Evolutionary conservation across 331 rosid species (phyloP), one percentile per base, ranked within the genome.

Genomic region (Rhamnella rubrinervis): DNA sequence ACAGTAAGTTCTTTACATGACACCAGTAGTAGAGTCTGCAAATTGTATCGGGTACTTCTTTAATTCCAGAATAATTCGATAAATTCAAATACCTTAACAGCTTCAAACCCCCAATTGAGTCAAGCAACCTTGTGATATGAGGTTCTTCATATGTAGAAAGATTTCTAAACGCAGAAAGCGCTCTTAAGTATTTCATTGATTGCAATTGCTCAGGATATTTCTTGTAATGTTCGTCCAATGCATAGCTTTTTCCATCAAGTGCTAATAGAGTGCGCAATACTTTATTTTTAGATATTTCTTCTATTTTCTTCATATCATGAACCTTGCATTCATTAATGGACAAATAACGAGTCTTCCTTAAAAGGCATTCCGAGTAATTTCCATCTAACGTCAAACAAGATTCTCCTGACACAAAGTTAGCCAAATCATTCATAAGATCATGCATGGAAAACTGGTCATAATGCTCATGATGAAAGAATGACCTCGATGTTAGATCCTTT

Each of bases 371-470:
- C 35, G 61, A 41, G 51, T 26, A 1, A 8, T 47, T 47, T 14
- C 31, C 69, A 28, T 52, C 61, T 7, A 60, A 35, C 44, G 74
- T 50, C 13, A 70, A 37, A 31, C 67, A 79, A 21, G 59, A 51
- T 16, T 79, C 67, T 7, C 70, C 70, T 19, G 73, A 67, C 2
- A 40, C 61, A 59, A 51, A 44, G 55, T 51, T 78, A 1, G 77
- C 80, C 59, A 79, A 59, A 50, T 76, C 80, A 16, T 70, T 69
- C 40, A 76, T 26, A 28, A 76, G 72, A 49, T 64, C 76, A 1
- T 61, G 83, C 76, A 79, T 79, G 21, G 8, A 64, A 49, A 61
- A 2, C 2, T 2, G 16, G 14, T 4, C 16, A 4, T 7, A 6
- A 5, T 12, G 13, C 15, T 57, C 4, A 17, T 21, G 57, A 3